Percentiles rank a stretch among this genome's conserved stretches.
Evolutionary conservation across 1,284 basidiomycete species (phyloP).

Genomic region (Austroboletus niveus): DNA sequence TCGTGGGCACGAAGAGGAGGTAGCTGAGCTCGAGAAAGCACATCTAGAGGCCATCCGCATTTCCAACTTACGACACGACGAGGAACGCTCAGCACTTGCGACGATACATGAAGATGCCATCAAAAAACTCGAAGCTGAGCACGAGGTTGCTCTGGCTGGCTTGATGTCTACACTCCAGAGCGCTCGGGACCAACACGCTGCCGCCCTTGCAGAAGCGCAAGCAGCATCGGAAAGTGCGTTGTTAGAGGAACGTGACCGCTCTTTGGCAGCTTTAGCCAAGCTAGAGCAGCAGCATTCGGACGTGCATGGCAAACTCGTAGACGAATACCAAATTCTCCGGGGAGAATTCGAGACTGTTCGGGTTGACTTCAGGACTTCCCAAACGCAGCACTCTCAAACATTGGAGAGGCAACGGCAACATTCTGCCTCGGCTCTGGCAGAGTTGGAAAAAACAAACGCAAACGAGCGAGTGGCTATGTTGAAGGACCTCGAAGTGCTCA

Average conservation of each 20-base stretch:
- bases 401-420: conserved; percentile 36
- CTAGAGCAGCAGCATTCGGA: conserved; percentile 34
- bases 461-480: conserved; percentile 41
- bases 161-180: conserved; percentile 43
- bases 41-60: conserved; percentile 41
- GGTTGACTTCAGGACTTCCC: conserved; percentile 12
- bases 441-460: conserved; percentile 37
- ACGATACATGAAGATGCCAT: conserved; percentile 41
- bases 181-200: conserved; percentile 45
- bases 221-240: conserved; percentile 39
- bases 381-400: conserved; percentile 19
- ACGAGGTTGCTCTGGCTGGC: conserved; percentile 44
- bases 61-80: conserved; percentile 28
- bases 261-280: conserved; percentile 39
- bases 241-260: conserved; percentile 40
- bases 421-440: conserved; percentile 30
- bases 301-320: conserved; percentile 30
- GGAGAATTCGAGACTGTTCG: conserved; percentile 27
- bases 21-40: conserved; percentile 43
- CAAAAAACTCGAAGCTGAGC: conserved; percentile 43
- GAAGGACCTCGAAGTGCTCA: conserved; percentile 53
- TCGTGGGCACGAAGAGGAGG: conserved; percentile 52
- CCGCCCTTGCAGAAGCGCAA: conserved; percentile 40
- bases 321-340: conserved; percentile 23
- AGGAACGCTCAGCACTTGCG: conserved; percentile 36